Conservation (phyloP, 805 yeast genomes). For the Candida methanosorbosa region DNA sequence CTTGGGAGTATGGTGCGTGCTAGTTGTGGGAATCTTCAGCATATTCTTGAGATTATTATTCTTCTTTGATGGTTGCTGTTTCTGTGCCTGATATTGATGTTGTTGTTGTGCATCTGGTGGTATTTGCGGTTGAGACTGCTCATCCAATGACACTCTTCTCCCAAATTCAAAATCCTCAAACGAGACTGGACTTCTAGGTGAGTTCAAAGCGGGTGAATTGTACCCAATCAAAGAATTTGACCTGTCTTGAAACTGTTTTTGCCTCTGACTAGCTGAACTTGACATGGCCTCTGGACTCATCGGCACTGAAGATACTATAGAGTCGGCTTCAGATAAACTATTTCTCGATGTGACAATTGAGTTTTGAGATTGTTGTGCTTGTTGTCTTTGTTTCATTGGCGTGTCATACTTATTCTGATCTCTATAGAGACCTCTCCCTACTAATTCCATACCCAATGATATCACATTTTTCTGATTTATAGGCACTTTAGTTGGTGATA, state of each 20-base stretch:
- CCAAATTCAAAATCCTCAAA: too few relatives aligned
- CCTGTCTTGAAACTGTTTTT: too few relatives aligned
- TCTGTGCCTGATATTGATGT: background rate
- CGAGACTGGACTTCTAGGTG: too few relatives aligned
- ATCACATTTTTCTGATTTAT: constrained; percentile 17
- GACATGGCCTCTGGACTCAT: background rate
- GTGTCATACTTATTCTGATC: constrained; percentile 2
- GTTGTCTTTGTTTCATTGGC: constrained; percentile 1
- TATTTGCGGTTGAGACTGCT: too few relatives aligned
- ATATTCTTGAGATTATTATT: background rate
- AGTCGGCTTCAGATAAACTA: background rate
- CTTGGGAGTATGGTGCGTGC: too few relatives aligned
- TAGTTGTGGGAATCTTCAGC: background rate
- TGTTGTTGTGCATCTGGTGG: background rate
- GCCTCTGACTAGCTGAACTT: too few relatives aligned
- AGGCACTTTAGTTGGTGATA: constrained; percentile 8
- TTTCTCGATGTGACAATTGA: background rate
- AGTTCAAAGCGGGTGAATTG: background rate
- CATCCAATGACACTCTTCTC: too few relatives aligned
- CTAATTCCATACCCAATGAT: constrained; percentile 20
- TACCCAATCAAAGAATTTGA: background rate
- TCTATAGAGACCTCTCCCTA: constrained; percentile 18
- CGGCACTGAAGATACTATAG: background rate
- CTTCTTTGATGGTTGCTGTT: background rate
- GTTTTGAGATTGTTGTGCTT: background rate